These are phyloP conservation scores for Westerdykella sp. DNA, from an alignment of 2,329 filamentous ascomycete genomes.

Conservation along the genomic window DNA sequence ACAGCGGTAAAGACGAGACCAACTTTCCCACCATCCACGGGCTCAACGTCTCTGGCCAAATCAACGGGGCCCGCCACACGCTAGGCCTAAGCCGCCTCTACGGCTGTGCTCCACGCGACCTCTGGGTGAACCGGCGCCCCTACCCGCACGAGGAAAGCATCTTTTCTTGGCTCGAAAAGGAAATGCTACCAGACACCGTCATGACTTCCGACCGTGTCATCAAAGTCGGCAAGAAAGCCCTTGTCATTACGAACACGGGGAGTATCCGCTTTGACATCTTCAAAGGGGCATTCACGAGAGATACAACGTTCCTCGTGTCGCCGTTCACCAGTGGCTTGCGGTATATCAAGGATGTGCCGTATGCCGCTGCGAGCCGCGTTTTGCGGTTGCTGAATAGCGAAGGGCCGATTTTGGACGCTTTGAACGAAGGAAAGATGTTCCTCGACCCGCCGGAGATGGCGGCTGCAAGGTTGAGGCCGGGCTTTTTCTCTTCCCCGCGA, in stretches of 20 bases:
- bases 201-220: conserved; percentile 35
- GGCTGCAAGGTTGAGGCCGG: conserved; percentile 19
- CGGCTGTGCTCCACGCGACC: conserved; percentile 75
- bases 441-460: conserved; percentile 45
- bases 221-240: conserved; percentile 52
- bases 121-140: conserved; percentile 74
- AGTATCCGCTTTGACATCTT: conserved; percentile 94
- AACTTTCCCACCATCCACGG: conserved; percentile 74
- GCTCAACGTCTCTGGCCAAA: conserved; percentile 62
- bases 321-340: conserved; percentile 78
- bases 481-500: conserved; percentile 9
- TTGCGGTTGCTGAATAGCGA: conserved; percentile 54
- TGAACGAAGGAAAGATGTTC: conserved; percentile 24
- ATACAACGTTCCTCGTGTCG: conserved; percentile 78
- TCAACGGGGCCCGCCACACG: conserved; percentile 61
- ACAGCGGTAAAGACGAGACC: conserved; percentile 64
- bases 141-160: conserved; percentile 71
- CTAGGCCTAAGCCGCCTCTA: conserved; percentile 67
- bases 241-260: conserved; percentile 82
- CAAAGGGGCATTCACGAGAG: conserved; percentile 81
- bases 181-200: conserved; percentile 66
- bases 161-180: conserved; percentile 70
- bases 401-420: conserved; percentile 43
- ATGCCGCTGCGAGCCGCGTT: conserved; percentile 64
- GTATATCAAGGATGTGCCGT: conserved; percentile 75